Base-by-base conservation (phyloP, 768 basidiomycete species). In the Kondoa subrosea region DNA sequence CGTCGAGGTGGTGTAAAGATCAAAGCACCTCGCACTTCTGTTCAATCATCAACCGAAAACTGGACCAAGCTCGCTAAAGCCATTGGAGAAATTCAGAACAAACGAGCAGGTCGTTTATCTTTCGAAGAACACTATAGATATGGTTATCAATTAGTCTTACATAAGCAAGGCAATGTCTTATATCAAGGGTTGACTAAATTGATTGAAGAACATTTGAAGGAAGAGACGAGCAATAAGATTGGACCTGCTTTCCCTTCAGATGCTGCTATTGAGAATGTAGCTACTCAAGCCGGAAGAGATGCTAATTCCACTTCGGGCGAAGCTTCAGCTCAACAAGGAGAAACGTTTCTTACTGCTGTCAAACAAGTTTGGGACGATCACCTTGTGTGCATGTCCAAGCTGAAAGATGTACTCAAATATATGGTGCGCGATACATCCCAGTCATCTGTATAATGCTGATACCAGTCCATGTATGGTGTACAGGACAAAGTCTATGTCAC, bases 121-220 rank as follows among this genome's bases (percentile, higher is more conserved):
- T 92, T 87, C 72, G 89, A 97, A 76, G 91, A 92, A 78, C 89
- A 90, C 72, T 90, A 95, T 76, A 83, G 93, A 57, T 91, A 87
- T 76, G 90, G 87, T 25, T 95, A 95, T 78, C 91, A 91, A 75
- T 85, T 97, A 83, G 91, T 95, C 2, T 82, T 95, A 2, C 82
- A 86, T 74, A 89, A 88, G 76, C 74, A 72, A 68, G 73, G 62
- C n/a, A 30, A 66, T 27, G 33, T 25, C 78, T 80, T 99, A 27
- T 97, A 97, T 78, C 84, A 85, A 34, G 92, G 91, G 2, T 84
- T 93, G 57, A 85, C 81, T 67, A 78, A 81, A 59, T 84, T 97
- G 33, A 83, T 99, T 57, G 79, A 82, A 14, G 85, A 88, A 73
- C 89, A 99, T 75, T 82, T 99, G 40, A 85, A 90, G 65, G 79